Evolutionary conservation across 768 basidiomycete genomes (phyloP), one percentile per base, ranked within the genome.

Genomic region (Mrakia blollopis): DNA sequence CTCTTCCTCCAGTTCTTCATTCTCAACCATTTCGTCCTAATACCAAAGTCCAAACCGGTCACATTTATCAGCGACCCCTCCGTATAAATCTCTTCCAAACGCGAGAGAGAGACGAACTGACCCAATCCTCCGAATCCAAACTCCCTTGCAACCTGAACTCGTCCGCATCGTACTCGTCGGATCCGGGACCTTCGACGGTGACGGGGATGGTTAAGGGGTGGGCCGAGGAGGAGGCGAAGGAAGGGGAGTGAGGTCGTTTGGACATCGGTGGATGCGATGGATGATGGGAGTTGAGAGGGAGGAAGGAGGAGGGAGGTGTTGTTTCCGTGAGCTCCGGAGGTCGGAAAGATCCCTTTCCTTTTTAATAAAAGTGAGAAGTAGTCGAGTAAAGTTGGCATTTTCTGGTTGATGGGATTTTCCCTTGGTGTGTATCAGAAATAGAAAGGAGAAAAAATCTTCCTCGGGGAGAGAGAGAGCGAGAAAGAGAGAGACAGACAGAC

Each of bases 41-140:
- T 21, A 3, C 28, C 39, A n/a, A n/a, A n/a, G n/a, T n/a, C 39
- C 39, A 41, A 5, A 5, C 39, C 39, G 6, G 6, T 41, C 39
- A 6, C 39, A 11, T 41, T 41, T 41, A 21, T 54, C 44, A 11
- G 11, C 44, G 1, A 2, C 11, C 44, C 44, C 44, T 11, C 14
- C 44, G 44, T 61, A 23, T 18, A 13, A 63, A 62, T 28, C 28
- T 2, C 18, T 18, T 63, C 13, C n/a, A n/a, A n/a, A n/a, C n/a
- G n/a, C n/a, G n/a, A n/a, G n/a, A n/a, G n/a, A n/a, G n/a, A n/a
- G n/a, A n/a, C n/a, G 28, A 35, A 44, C 65, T 68, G 18, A 68
- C 65, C 65, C 65, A 68, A 10, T 68, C 65, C 35, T 68, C 65
- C 10, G 65, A 68, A 39, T 68, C 65, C 35, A 68, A 37, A 39